Evolutionary conservation across 208 protist genomes (phyloP).

Genomic region (Leishmania aethiopica): DNA sequence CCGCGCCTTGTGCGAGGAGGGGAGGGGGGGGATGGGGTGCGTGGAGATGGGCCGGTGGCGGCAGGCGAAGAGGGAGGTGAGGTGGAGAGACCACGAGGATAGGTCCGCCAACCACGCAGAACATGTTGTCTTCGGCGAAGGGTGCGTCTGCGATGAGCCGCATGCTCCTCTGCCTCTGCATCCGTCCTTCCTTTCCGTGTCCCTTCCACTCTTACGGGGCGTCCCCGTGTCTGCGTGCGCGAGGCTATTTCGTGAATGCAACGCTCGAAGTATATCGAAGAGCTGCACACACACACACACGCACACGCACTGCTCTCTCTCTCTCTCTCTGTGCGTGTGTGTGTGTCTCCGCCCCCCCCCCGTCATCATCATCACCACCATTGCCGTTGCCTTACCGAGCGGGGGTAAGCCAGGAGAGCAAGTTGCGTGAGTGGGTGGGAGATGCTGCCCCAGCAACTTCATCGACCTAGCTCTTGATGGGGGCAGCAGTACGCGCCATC

Average conservation of each 20-base stretch:
- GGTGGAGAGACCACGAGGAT: neutral
- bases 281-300: neutral
- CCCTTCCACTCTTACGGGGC: neutral
- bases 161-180: neutral
- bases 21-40: neutral
- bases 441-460: neutral
- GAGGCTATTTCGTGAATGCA: neutral
- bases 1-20: too few relatives aligned
- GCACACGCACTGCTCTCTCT: neutral
- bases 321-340: too few relatives aligned
- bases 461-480: neutral
- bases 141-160: neutral
- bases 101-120: neutral
- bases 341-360: too few relatives aligned
- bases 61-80: neutral
- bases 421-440: neutral
- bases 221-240: neutral
- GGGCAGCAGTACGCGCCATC: neutral
- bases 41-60: too few relatives aligned
- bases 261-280: neutral
- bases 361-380: too few relatives aligned
- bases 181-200: too few relatives aligned
- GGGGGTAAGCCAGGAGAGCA: neutral
- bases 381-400: neutral
- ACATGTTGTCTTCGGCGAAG: neutral